Percentiles rank a stretch among this genome's conserved stretches.
Conservation (phyloP, 495 filamentous ascomycete genomes). For the Penicillium canescens region DNA sequence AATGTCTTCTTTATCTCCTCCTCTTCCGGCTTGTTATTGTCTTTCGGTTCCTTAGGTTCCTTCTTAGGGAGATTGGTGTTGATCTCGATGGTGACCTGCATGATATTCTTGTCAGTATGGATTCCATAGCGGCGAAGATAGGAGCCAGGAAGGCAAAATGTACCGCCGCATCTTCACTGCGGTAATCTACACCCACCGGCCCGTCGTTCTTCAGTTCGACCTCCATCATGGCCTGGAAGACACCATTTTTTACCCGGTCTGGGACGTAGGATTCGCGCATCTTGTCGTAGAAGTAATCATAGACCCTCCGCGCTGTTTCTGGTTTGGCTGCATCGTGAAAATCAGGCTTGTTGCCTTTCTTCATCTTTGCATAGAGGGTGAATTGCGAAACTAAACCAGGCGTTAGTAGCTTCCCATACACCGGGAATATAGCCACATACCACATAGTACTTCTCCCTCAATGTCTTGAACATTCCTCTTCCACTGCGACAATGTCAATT, state of each 20-base stretch:
- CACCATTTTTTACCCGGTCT: slow-evolving; percentile 86
- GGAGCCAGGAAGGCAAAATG: slow-evolving; percentile 36
- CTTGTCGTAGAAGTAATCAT: slow-evolving; percentile 77
- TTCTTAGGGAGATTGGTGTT: slow-evolving; percentile 61
- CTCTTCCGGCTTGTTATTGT: slow-evolving; percentile 21
- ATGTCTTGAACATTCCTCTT: slow-evolving; percentile 86
- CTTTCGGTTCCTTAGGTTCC: slow-evolving; percentile 34
- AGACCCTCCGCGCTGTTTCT: slow-evolving; percentile 75
- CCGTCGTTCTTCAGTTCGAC: slow-evolving; percentile 92
- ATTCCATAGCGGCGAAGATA: slow-evolving; percentile 19
- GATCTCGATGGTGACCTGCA: slow-evolving; percentile 67
- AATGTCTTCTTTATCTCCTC: slow-evolving; percentile 23
- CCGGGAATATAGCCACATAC: slow-evolving; percentile 46
- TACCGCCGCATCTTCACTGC: slow-evolving; percentile 67
- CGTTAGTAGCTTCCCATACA: not conserved
- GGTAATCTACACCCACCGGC: slow-evolving; percentile 76
- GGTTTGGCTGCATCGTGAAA: slow-evolving; percentile 87
- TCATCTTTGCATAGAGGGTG: slow-evolving; percentile 86
- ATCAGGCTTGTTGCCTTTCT: slow-evolving; percentile 92
- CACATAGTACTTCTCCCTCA: slow-evolving; percentile 85
- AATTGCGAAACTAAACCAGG: slow-evolving; percentile 86
- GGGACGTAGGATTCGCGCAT: slow-evolving; percentile 69
- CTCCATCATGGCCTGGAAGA: slow-evolving; percentile 99
- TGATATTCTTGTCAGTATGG: slow-evolving; percentile 15
- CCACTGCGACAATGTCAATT: slow-evolving; percentile 59